Percentiles rank a stretch among this genome's conserved stretches.
Conservation (phyloP, 306 rosid genomes). For the Dryas drummondii region DNA sequence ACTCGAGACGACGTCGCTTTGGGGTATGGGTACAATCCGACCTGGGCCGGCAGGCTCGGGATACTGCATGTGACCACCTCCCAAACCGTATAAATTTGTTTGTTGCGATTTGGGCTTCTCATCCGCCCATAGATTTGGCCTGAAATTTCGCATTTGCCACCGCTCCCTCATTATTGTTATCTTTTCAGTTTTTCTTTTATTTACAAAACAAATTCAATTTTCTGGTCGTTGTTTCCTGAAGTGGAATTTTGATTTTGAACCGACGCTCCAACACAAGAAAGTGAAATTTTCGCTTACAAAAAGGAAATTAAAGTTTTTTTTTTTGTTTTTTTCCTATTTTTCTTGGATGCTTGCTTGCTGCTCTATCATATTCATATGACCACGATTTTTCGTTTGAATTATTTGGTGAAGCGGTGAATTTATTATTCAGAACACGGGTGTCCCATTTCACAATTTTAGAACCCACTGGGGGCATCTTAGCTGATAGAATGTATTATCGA, state of each 20-base stretch:
- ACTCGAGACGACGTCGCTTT: constrained; percentile 27
- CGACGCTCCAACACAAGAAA: constrained; percentile 44
- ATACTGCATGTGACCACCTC: constrained; percentile 45
- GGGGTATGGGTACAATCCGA: constrained; percentile 4
- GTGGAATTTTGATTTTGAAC: constrained; percentile 14
- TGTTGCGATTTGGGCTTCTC: background rate
- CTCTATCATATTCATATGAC: background rate
- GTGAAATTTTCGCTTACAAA: constrained; percentile 14
- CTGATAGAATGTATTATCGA: background rate
- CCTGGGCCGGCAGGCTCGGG: constrained; percentile 67
- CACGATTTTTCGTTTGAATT: background rate
- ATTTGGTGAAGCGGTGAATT: no score
- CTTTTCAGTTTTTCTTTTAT: background rate
- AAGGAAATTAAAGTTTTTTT: no score
- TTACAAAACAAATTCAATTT: background rate
- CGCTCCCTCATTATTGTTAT: background rate
- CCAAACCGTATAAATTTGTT: constrained; percentile 34
- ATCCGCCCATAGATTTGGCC: constrained; percentile 17
- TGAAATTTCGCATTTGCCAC: constrained; percentile 25
- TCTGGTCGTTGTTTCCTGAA: constrained; percentile 11
- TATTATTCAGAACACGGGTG: background rate
- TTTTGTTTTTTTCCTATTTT: no score
- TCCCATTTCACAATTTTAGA: background rate
- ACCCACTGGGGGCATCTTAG: background rate
- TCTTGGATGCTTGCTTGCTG: background rate